A percentile compares a stretch with the other conserved stretches of the same genome.
Conservation (phyloP, 2,329 filamentous ascomycete species). For the Monosporascus sp. region DNA sequence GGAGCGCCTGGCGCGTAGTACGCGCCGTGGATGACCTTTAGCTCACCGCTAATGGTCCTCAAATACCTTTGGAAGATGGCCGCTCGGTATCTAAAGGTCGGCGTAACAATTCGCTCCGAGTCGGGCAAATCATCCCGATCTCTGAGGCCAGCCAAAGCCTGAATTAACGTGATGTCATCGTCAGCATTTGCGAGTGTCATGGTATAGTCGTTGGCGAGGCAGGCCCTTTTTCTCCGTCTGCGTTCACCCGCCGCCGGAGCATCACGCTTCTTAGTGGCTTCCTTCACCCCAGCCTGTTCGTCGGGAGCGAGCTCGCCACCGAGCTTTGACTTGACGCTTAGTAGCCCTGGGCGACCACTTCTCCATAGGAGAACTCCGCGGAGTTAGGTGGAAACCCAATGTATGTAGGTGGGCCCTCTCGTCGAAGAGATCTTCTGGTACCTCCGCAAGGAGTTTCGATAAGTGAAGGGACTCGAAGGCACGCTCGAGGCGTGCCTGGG, state of each 20-base stretch:
- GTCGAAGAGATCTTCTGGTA: not conserved
- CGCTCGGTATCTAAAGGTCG: not conserved
- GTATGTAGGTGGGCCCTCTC: slow-evolving; percentile 5
- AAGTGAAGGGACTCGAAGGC: slow-evolving; percentile 5
- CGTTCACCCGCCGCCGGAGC: not conserved
- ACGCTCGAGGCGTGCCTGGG: not conserved
- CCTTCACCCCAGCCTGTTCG: not conserved
- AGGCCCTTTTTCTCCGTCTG: not conserved
- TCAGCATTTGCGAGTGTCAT: slow-evolving; percentile 4
- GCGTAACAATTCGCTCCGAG: slow-evolving; percentile 1
- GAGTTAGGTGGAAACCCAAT: slow-evolving; percentile 3
- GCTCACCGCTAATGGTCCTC: too few species aligned
- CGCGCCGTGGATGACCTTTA: too few species aligned
- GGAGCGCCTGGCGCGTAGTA: too few species aligned
- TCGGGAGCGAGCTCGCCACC: slow-evolving; percentile 4
- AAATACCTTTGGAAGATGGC: slow-evolving; percentile 1
- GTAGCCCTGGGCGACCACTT: slow-evolving; percentile 5
- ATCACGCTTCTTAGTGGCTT: not conserved
- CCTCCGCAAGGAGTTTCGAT: not conserved
- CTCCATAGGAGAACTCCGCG: slow-evolving; percentile 4
- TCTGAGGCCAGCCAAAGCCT: not conserved
- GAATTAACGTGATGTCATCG: slow-evolving; percentile 3
- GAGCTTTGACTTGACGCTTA: slow-evolving; percentile 4
- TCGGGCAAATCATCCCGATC: not conserved
- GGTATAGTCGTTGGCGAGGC: not conserved